phyloP scores from a whole-genome alignment of 2,329 filamentous ascomycete genomes.

The Plectosphaerella sp. region DNA sequence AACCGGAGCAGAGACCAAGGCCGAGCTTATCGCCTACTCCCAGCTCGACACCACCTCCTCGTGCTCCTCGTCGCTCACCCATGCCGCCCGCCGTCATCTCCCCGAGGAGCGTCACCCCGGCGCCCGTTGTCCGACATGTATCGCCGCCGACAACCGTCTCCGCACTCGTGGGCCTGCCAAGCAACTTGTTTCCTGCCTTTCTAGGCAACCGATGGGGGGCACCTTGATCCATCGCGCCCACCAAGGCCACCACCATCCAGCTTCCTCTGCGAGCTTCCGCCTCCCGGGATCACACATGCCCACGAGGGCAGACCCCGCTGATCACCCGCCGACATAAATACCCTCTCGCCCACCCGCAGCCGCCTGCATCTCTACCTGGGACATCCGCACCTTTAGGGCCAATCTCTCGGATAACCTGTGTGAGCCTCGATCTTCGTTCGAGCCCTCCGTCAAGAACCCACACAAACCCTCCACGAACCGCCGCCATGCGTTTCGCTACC shows the following conservation, averaged over 20 bases:
- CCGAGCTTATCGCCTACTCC: background rate
- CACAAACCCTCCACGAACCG: background rate
- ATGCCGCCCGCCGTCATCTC: background rate
- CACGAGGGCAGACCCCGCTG: background rate
- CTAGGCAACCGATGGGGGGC: background rate
- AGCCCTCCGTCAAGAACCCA: background rate
- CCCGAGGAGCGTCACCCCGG: background rate
- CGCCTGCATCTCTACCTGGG: background rate
- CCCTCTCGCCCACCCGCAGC: background rate
- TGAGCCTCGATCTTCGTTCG: background rate
- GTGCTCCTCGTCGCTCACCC: background rate
- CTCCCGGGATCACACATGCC: background rate
- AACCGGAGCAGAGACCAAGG: background rate
- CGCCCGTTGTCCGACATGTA: background rate
- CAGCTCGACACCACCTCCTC: background rate
- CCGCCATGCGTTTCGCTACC: constrained; percentile 12
- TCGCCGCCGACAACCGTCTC: background rate
- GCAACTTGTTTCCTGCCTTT: constrained; percentile 1
- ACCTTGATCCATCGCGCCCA: background rate
- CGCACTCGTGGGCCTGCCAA: background rate
- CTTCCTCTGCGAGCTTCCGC: background rate
- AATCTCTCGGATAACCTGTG: background rate
- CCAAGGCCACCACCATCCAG: background rate
- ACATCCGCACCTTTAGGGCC: background rate
- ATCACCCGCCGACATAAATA: background rate